phyloP scores from a whole-genome alignment of 2,329 filamentous ascomycete genomes.

The Purpureocillium takamizusanense region DNA sequence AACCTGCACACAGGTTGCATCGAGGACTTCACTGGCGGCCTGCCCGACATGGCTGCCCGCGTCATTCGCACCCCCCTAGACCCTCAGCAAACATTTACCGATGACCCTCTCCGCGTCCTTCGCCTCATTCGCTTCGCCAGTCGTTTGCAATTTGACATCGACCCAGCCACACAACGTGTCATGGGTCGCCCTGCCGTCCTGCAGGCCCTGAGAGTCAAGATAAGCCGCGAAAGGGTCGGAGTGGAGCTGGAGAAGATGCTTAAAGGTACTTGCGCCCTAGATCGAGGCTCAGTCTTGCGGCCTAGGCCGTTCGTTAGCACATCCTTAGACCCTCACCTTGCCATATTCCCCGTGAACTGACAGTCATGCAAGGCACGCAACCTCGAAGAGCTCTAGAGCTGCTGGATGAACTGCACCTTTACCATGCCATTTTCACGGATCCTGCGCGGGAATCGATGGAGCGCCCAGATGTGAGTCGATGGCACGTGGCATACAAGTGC shows the following conservation, averaged over 20 bases:
- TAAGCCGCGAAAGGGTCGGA: conserved; percentile 83
- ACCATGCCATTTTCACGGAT: conserved; percentile 66
- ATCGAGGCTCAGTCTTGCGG: not conserved
- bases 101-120: conserved; percentile 82
- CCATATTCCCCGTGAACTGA: not conserved
- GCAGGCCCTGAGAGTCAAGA: conserved; percentile 72
- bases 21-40: conserved; percentile 78
- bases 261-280: conserved; percentile 1
- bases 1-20: conserved; percentile 72
- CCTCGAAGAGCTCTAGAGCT: conserved; percentile 54
- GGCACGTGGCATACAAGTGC: conserved; percentile 55
- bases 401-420: conserved; percentile 59
- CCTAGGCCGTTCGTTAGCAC: not conserved
- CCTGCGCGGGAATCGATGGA: conserved; percentile 44
- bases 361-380: conserved; percentile 35
- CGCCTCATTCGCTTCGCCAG: conserved; percentile 86
- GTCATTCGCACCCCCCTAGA: conserved; percentile 80
- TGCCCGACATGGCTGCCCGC: conserved; percentile 62
- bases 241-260: conserved; percentile 49
- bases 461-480: conserved; percentile 48
- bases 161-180: conserved; percentile 53
- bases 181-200: conserved; percentile 80
- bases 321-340: not conserved
- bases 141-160: conserved; percentile 71
- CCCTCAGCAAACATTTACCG: conserved; percentile 85